These are phyloP conservation scores for Hymenoscyphus fructigenus DNA, from an alignment of 2,329 filamentous ascomycete species.

Conservation along the genomic window DNA sequence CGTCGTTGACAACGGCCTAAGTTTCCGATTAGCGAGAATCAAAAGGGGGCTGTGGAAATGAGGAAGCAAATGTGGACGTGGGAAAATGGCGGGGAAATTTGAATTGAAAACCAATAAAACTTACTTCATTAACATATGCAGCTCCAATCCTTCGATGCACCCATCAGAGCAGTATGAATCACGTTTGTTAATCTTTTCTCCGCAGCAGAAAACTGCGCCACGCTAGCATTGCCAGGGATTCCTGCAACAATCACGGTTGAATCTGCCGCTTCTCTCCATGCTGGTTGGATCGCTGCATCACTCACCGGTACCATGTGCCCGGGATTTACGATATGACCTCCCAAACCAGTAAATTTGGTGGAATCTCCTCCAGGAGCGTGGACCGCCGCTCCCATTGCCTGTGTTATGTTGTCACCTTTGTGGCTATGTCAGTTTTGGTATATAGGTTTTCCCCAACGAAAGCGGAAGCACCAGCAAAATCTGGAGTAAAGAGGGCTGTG, in stretches of 20 bases:
- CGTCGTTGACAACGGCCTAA: conserved; percentile 26
- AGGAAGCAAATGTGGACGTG: background rate
- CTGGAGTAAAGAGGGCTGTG: conserved; percentile 11
- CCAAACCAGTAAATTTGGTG: background rate
- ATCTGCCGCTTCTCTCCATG: conserved; percentile 8
- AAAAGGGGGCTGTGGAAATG: background rate
- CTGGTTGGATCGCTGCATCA: conserved; percentile 9
- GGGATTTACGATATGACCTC: conserved; percentile 12
- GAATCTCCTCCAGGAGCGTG: conserved; percentile 3
- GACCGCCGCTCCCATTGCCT: conserved; percentile 8
- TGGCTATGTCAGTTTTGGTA: conserved; percentile 9
- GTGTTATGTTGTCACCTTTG: conserved; percentile 9
- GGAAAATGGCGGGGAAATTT: background rate
- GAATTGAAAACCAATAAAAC: background rate
- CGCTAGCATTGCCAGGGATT: background rate
- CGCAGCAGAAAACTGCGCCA: background rate
- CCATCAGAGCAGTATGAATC: conserved; percentile 1
- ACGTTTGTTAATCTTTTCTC: background rate
- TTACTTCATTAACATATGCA: conserved; percentile 28
- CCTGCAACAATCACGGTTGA: conserved; percentile 6
- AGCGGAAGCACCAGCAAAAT: conserved; percentile 11
- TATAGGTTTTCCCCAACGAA: conserved; percentile 14
- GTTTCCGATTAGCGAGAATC: background rate
- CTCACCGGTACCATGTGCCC: conserved; percentile 5
- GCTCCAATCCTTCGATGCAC: conserved; percentile 20